phyloP scores from a whole-genome alignment of 331 rosid species.

The Malus hybrid region DNA sequence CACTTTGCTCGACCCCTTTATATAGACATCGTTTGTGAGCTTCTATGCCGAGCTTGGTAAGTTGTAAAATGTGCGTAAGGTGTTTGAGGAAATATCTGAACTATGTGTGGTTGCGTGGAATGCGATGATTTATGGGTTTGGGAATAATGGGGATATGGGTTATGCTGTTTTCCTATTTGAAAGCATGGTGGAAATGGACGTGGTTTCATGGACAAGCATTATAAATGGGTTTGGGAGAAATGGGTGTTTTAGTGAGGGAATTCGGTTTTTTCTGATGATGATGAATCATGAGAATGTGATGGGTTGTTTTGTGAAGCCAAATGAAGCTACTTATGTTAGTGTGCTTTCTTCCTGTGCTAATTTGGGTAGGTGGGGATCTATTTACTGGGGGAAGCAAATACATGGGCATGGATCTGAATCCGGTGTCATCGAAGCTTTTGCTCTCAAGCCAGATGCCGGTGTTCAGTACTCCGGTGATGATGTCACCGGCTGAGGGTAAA shows the following conservation, averaged over 20 bases:
- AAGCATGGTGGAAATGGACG: constrained; percentile 39
- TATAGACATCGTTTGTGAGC: constrained; percentile 44
- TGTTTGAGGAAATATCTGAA: constrained; percentile 59
- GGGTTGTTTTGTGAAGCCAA: constrained; percentile 44
- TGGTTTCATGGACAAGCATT: constrained; percentile 67
- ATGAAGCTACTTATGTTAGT: constrained; percentile 67
- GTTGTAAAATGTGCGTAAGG: constrained; percentile 34
- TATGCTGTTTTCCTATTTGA: constrained; percentile 43
- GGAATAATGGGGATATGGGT: constrained; percentile 51
- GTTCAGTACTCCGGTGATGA: no score
- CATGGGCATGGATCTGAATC: constrained; percentile 23
- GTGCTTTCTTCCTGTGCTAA: constrained; percentile 52
- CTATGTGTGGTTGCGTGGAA: constrained; percentile 46
- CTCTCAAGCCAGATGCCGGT: fast-evolving
- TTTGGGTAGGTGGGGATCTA: constrained; percentile 36
- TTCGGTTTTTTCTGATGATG: constrained; percentile 49
- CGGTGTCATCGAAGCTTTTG: no score
- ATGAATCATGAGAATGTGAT: constrained; percentile 26
- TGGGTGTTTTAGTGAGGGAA: constrained; percentile 26
- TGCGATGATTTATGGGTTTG: constrained; percentile 55
- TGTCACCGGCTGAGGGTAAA: no score
- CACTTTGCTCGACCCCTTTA: constrained; percentile 32
- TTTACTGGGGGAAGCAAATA: constrained; percentile 50
- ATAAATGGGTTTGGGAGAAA: constrained; percentile 49
- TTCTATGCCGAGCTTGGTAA: constrained; percentile 18